These are phyloP conservation scores for Talaromyces sp. DNA, from an alignment of 2,329 filamentous ascomycete species.

Conservation along the genomic window DNA sequence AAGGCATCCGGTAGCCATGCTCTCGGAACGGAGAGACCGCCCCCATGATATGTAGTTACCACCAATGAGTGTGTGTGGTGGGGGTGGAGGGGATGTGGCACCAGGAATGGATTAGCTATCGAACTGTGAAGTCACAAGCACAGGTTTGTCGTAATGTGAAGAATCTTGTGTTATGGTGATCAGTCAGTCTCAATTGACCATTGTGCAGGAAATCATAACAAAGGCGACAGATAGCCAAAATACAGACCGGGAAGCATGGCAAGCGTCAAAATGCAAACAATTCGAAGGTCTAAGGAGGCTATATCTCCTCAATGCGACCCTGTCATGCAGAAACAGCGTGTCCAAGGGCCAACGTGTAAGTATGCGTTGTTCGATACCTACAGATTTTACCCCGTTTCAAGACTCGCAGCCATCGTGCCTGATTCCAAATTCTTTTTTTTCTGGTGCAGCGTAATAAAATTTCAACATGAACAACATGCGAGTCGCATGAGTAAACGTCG, in stretches of 20 bases:
- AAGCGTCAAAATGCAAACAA: not conserved
- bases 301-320: not conserved
- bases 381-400: not conserved
- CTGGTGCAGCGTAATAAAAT: not conserved
- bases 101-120: not conserved
- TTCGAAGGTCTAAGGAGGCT: not conserved
- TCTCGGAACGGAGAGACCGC: not conserved
- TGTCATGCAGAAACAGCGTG: conserved; percentile 8
- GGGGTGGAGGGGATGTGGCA: conserved; percentile 2
- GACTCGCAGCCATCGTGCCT: not conserved
- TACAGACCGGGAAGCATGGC: not conserved
- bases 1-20: not conserved
- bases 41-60: not conserved
- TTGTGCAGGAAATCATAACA: not conserved
- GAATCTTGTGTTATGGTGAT: not conserved
- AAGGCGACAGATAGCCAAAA: not conserved
- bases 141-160: not conserved
- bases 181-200: not conserved
- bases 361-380: conserved; percentile 3
- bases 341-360: not conserved
- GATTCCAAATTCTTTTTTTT: not conserved
- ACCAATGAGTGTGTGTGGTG: conserved; percentile 2
- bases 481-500: not conserved
- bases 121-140: not conserved
- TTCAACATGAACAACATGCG: not conserved